Conservation (phyloP, 257 asterid genomes). For the Cruciata laevipes region DNA sequence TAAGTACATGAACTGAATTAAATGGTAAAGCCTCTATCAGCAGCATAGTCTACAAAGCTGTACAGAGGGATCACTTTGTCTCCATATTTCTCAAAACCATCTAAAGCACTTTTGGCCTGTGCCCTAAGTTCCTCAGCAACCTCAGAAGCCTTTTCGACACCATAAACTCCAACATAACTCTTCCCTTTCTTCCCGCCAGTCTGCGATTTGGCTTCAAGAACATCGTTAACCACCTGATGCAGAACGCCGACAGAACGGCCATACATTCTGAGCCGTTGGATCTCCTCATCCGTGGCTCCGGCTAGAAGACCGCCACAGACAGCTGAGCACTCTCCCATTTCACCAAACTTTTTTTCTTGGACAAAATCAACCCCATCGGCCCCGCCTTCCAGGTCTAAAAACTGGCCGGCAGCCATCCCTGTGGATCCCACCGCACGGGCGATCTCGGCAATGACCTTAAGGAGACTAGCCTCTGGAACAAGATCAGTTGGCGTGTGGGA, state of each 20-base stretch:
- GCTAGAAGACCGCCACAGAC: slow-evolving; percentile 82
- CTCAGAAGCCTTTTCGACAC: slow-evolving; percentile 77
- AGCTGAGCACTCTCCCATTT: slow-evolving; percentile 94
- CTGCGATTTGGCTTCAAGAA: slow-evolving; percentile 42
- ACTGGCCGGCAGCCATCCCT: slow-evolving; percentile 97
- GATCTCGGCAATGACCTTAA: slow-evolving; percentile 71
- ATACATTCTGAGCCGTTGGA: slow-evolving; percentile 36
- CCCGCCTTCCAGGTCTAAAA: slow-evolving; percentile 75
- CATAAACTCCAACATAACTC: slow-evolving; percentile 71
- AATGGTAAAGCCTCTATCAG: slow-evolving; percentile 64
- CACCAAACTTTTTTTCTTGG: slow-evolving; percentile 85
- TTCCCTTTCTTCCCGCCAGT: slow-evolving; percentile 36
- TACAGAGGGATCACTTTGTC: slow-evolving; percentile 64
- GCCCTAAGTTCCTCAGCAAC: slow-evolving; percentile 76
- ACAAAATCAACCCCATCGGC: slow-evolving; percentile 65
- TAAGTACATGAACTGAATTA: background rate
- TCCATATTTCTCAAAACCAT: slow-evolving; percentile 62
- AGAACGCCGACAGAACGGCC: slow-evolving; percentile 29
- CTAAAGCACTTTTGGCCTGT: slow-evolving; percentile 69
- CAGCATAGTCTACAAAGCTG: slow-evolving; percentile 90
- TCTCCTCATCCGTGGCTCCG: slow-evolving; percentile 91
- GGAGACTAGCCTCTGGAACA: slow-evolving; percentile 63
- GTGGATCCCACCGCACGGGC: slow-evolving; percentile 97
- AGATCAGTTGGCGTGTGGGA: slow-evolving; percentile 73
- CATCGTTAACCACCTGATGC: slow-evolving; percentile 54